These are phyloP conservation scores for Fusarium keratoplasticum DNA, from an alignment of 2,329 filamentous ascomycete species.

Conservation along the genomic window DNA sequence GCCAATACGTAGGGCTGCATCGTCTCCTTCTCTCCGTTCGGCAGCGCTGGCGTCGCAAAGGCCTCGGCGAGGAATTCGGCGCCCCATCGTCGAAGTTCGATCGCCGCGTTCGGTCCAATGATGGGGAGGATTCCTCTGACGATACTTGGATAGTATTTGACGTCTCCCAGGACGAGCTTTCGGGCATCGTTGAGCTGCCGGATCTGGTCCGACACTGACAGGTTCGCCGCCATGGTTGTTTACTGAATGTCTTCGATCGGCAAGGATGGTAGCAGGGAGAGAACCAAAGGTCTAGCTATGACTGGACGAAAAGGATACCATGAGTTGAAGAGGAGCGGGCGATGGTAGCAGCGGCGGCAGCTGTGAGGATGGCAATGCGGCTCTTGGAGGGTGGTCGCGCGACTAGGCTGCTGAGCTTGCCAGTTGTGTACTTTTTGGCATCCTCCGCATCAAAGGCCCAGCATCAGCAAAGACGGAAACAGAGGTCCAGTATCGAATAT, in stretches of 20 bases:
- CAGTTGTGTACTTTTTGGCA: conserved; percentile 41
- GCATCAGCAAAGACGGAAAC: conserved; percentile 11
- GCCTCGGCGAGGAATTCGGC: conserved; percentile 96
- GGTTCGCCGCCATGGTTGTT: conserved; percentile 62
- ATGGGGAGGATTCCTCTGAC: conserved; percentile 94
- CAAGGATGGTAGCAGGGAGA: background rate
- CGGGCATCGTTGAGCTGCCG: conserved; percentile 91
- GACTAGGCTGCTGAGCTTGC: conserved; percentile 47
- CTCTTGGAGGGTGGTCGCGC: conserved; percentile 45
- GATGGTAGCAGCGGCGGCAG: conserved; percentile 19
- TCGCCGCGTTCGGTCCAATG: conserved; percentile 77
- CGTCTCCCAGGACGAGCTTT: conserved; percentile 87
- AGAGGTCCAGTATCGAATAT: background rate
- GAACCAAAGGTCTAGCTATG: conserved; percentile 7
- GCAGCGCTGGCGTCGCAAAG: conserved; percentile 90
- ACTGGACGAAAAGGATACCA: conserved; percentile 6
- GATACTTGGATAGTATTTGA: conserved; percentile 90
- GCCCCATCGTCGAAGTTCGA: conserved; percentile 94
- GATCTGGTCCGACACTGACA: conserved; percentile 79
- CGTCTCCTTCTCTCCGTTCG: conserved; percentile 81
- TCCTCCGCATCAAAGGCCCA: conserved; percentile 44
- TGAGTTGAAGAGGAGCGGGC: conserved; percentile 14
- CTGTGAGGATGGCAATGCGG: conserved; percentile 35
- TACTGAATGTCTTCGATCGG: conserved; percentile 18
- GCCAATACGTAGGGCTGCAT: conserved; percentile 82